Evolutionary conservation across 208 protist genomes (phyloP), one percentile per base, ranked within the genome.

Genomic region (Leptomonas seymouri): DNA sequence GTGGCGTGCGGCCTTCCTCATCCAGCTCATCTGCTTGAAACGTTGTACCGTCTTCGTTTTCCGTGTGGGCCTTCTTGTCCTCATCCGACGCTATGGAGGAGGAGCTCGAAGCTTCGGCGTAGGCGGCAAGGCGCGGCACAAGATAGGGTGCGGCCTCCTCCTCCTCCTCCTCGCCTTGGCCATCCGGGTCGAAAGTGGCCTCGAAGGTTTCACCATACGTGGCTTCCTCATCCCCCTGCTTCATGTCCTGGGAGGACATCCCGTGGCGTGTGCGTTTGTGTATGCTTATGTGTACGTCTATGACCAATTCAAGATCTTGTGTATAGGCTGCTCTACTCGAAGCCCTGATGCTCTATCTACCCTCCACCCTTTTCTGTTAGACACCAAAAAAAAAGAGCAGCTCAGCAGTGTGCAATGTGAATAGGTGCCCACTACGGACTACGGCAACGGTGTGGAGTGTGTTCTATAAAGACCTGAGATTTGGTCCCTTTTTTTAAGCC

Each of bases 81-180:
- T 63, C 46, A 46, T 39, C 71, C 1, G 54, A 44, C 16, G 16
- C 18, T 14, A 34, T 31, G 65, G 63, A 76, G 16, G 71, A 62
- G 44, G 56, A 28, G 11, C 62, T 58, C 0, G 51, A 71, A 21
- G 45, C 16, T 1, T 51, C 44, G 23, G 69, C 67, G 59, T 80
- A 85, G 11, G 78, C 51, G 30, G 84, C 81, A 3, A 90, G 73
- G 1, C 77, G 81, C 11, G 87, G 84, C 12, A 79, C 72, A 14
- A 93, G 56, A 55, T 84, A 93, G 20, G 77, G 36, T 30, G 54
- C 80, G 5, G 66, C 60, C 5, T 80, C 81, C 5, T 72, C 62
- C 1, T 49, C 59, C 23, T 70, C 80, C 6, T 75, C 66, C 0
- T 58, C 58, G 27, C 57, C 46, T 45, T 73, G 73, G 6, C 59